Evolutionary conservation across 495 filamentous ascomycete species (phyloP).

Genomic region (Xylaria sp.): DNA sequence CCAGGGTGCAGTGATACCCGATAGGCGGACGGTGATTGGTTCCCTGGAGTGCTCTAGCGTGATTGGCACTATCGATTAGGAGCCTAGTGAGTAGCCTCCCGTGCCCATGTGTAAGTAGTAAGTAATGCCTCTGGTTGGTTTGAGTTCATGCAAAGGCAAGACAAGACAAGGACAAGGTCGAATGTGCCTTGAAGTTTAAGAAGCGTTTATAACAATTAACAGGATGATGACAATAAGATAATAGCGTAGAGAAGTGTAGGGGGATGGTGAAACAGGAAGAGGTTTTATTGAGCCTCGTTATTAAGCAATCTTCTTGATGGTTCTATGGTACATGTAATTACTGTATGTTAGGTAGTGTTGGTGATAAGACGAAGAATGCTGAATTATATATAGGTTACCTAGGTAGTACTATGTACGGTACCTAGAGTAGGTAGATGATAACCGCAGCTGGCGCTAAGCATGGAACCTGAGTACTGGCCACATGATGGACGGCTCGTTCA

Average conservation of each 20-base stretch:
- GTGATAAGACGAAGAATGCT: neutral
- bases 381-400: neutral
- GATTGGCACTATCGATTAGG: constrained; percentile 12
- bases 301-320: neutral
- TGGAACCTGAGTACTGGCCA: neutral
- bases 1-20: constrained; percentile 1
- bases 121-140: neutral
- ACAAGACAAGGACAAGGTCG: constrained; percentile 11
- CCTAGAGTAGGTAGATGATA: neutral
- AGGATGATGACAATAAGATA: neutral
- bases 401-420: neutral
- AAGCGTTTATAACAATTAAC: neutral
- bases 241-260: neutral
- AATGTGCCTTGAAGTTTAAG: neutral
- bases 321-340: neutral
- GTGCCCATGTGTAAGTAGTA: neutral
- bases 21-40: constrained; percentile 10
- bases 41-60: neutral
- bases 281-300: neutral
- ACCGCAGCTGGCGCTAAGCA: neutral
- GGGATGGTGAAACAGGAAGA: neutral
- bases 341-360: neutral
- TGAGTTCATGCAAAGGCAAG: constrained; percentile 7
- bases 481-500: neutral
- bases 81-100: neutral